A percentile compares a stretch with the other conserved stretches of the same genome.
Evolutionary conservation across 352 stramenopile genomes (phyloP).

Genomic region (Globisporangium apiculatum): DNA sequence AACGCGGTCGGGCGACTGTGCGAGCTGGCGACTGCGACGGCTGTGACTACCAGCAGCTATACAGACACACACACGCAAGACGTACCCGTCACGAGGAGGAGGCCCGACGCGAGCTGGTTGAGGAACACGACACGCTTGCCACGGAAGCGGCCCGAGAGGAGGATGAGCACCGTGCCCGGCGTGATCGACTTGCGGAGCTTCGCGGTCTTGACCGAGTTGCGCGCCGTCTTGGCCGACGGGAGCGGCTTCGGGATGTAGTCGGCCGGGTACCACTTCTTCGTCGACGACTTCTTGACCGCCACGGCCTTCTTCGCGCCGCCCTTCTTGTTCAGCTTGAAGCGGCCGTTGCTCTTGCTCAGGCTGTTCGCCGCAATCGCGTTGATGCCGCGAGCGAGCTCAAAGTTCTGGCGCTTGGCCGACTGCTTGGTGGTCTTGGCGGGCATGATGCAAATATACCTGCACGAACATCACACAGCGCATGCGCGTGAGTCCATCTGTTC

Average conservation of each 20-base stretch:
- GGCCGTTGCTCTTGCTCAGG: constrained; percentile 52
- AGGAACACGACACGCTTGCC: constrained; percentile 99
- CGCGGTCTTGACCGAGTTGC: constrained; percentile 84
- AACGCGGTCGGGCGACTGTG: constrained; percentile 16
- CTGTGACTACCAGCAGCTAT: not conserved
- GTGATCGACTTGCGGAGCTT: constrained; percentile 96
- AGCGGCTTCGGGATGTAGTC: constrained; percentile 74
- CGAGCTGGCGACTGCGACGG: not conserved
- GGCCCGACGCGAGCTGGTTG: constrained; percentile 95
- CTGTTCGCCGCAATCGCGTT: constrained; percentile 72
- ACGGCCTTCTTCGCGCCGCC: constrained; percentile 55
- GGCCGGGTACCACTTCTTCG: constrained; percentile 72
- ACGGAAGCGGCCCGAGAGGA: constrained; percentile 96
- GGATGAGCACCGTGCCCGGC: constrained; percentile 96
- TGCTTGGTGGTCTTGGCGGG: constrained; percentile 30
- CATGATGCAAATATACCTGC: constrained; percentile 45
- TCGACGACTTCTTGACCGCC: constrained; percentile 31
- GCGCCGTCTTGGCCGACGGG: constrained; percentile 65
- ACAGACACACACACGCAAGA: not conserved
- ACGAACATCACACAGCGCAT: not conserved
- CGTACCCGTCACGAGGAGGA: constrained; percentile 94
- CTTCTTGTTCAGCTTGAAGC: constrained; percentile 55
- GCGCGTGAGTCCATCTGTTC: not conserved
- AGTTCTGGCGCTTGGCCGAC: constrained; percentile 43
- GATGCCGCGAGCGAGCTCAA: constrained; percentile 68